Conservation (phyloP, 2,329 filamentous ascomycete species). For the Celoporthe dispersa region DNA sequence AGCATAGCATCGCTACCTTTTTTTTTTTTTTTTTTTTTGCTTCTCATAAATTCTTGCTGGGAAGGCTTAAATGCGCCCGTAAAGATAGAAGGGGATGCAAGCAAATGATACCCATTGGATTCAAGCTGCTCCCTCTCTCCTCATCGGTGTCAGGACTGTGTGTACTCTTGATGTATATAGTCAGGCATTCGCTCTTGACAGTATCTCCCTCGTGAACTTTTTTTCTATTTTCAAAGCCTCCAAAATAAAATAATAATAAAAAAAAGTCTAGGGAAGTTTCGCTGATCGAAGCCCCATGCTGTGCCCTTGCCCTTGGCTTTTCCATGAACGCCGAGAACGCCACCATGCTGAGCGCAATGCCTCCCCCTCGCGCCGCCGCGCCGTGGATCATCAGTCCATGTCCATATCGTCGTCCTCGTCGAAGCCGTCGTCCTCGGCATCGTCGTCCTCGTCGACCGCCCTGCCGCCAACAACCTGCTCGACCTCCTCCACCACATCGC, state of each 20-base stretch:
- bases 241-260: background rate
- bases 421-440: slow-evolving; percentile 41
- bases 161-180: background rate
- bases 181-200: background rate
- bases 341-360: slow-evolving; percentile 23
- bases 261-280: slow-evolving; percentile 11
- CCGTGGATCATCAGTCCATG: slow-evolving; percentile 41
- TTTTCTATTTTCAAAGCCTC: background rate
- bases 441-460: slow-evolving; percentile 38
- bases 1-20: background rate
- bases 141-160: background rate
- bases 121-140: background rate
- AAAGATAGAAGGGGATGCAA: background rate
- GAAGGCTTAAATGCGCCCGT: background rate
- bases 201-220: background rate
- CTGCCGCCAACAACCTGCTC: slow-evolving; percentile 22
- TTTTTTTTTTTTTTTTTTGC: too few species aligned
- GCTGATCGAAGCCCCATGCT: slow-evolving; percentile 20
- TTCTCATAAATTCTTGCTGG: background rate
- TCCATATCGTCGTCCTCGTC: slow-evolving; percentile 47
- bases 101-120: slow-evolving; percentile 1
- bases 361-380: background rate
- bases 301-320: slow-evolving; percentile 34
- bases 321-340: slow-evolving; percentile 35
- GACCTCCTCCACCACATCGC: slow-evolving; percentile 46